Base-by-base conservation (phyloP, 257 asterid species). In the Solanum corneliomulleri region DNA sequence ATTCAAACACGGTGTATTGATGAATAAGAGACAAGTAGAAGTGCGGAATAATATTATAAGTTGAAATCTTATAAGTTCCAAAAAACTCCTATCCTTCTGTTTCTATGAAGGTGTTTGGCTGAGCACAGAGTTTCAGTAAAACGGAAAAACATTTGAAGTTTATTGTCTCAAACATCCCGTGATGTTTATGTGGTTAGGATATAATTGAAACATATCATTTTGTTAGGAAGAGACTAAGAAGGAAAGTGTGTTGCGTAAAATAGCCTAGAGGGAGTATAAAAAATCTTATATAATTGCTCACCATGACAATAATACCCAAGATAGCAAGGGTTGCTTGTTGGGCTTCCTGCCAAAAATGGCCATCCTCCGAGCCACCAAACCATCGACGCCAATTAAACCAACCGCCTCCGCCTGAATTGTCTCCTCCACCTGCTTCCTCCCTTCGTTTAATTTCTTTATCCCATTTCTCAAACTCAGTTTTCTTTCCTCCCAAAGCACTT, bases 331-430 rank as follows among this genome's bases (percentile, higher is more conserved):
- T 85, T 85, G 94, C 94, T 94, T 93, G 98, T 83, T 94, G 97
- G 47, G 99, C 95, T 90, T 97, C 99, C 88, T 92, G 95, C 99
- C 99, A 94, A 92, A 97, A 95, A 88, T 49, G 94, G 18, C 94
- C 99, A 83, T 93, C 99, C 80, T 92, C 92, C 1, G 95, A 95
- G 64, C 97, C 95, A 75, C 95, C 95, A 90, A 91, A 92, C 95
- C 98, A 92, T 87, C 95, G 74, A 52, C 93, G 83, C 93, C 93
- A 91, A 81, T 94, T 82, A 90, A 94, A 94, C 98, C 99, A 94
- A 82, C 99, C 99, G 25, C 98, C 98, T 85, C 95, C 93, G 4
- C 98, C 97, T 7, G 95, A 91, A 88, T 90, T 90, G 86, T 95
- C 98, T 68, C 96, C 98, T 33, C 98, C 98, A 2, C 95, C 93